Percentiles rank a stretch among this genome's conserved stretches.
These are phyloP conservation scores for Chaetomiaceae sp. DNA, from an alignment of 2,329 filamentous ascomycete genomes.

Conservation along the genomic window DNA sequence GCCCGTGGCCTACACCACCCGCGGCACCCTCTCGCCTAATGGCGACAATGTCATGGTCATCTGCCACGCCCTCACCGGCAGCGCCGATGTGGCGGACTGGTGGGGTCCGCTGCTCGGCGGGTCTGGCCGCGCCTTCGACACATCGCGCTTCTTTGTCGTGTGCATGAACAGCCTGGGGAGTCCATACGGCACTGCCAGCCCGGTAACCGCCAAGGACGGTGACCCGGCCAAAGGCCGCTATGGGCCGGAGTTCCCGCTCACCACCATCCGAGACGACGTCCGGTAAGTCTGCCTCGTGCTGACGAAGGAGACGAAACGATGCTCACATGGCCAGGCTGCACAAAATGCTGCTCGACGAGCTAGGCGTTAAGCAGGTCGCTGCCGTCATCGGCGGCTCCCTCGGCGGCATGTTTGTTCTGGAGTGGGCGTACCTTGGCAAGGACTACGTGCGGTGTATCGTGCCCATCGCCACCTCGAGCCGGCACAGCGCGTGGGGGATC, in stretches of 20 bases:
- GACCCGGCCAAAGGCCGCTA: constrained; percentile 69
- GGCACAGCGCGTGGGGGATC: constrained; percentile 84
- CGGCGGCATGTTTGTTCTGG: constrained; percentile 84
- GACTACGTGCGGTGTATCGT: constrained; percentile 76
- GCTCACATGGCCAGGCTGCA: constrained; percentile 52
- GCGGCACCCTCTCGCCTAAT: constrained; percentile 52
- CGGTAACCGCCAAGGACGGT: constrained; percentile 82
- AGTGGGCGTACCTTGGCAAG: constrained; percentile 86
- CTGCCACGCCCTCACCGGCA: constrained; percentile 80
- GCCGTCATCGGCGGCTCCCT: constrained; percentile 78
- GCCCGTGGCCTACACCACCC: constrained; percentile 61
- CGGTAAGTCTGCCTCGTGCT: constrained; percentile 52
- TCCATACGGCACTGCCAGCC: constrained; percentile 81
- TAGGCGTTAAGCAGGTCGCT: constrained; percentile 72
- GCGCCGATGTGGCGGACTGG: constrained; percentile 80
- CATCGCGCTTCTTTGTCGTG: constrained; percentile 75
- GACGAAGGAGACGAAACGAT: not conserved
- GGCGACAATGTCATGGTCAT: constrained; percentile 66
- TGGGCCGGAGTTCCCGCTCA: constrained; percentile 92
- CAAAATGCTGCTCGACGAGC: constrained; percentile 70
- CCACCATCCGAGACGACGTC: constrained; percentile 92
- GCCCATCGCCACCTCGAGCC: constrained; percentile 76
- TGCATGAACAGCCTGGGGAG: constrained; percentile 83
- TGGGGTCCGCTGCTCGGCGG: constrained; percentile 79
- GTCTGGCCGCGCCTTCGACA: constrained; percentile 72